Percentiles rank a stretch among this genome's conserved stretches.
These are phyloP conservation scores for Tanacetum coccineum DNA, from an alignment of 129 eudicot genomes.

Conservation along the genomic window DNA sequence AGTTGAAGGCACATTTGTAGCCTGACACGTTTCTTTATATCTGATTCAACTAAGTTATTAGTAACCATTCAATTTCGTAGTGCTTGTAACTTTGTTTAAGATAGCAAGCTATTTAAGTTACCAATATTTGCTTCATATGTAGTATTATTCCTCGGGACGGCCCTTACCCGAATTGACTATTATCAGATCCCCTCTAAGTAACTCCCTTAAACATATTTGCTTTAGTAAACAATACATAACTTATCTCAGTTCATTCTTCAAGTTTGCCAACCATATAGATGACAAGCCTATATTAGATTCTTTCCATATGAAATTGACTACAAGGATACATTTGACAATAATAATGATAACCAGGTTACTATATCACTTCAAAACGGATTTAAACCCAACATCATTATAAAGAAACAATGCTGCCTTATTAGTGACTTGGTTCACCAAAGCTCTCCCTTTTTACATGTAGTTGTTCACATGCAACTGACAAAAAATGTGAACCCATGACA, in stretches of 20 bases:
- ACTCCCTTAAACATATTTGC: slow-evolving; percentile 3
- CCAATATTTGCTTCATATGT: too few species aligned
- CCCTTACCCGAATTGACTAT: too few species aligned
- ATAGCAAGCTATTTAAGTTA: too few species aligned
- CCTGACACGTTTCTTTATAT: too few species aligned
- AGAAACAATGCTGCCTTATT: background rate
- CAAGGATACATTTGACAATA: background rate
- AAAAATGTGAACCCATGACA: too few species aligned
- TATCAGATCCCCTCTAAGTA: background rate
- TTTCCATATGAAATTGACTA: background rate
- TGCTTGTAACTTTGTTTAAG: too few species aligned
- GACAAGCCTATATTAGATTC: background rate
- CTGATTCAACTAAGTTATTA: too few species aligned
- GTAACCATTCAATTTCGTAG: too few species aligned
- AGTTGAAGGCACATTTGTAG: too few species aligned
- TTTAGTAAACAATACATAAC: background rate
- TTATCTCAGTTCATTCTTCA: slow-evolving; percentile 3
- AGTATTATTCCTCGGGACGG: too few species aligned
- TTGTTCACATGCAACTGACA: too few species aligned
- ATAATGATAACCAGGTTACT: background rate
- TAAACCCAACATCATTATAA: background rate
- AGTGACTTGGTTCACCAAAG: background rate
- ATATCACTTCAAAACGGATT: background rate
- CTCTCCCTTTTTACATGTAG: too few species aligned
- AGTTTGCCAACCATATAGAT: background rate